These are phyloP conservation scores for Vigna mungo DNA, from an alignment of 306 rosid species.

Conservation along the genomic window DNA sequence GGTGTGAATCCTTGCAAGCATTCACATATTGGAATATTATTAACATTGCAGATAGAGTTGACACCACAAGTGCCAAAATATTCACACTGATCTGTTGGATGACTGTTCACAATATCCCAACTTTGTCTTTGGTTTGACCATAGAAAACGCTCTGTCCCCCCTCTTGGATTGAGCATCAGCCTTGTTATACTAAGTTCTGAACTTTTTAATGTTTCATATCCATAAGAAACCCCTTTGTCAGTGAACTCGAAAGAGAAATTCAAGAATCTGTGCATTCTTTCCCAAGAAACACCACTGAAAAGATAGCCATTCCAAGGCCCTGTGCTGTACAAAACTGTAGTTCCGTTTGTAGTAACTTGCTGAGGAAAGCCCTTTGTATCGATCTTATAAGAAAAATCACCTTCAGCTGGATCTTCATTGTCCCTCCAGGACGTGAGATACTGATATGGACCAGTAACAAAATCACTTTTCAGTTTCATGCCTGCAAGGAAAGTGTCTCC, in stretches of 20 bases:
- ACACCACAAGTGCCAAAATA: conserved; percentile 18
- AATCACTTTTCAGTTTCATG: background rate
- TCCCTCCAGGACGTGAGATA: conserved; percentile 14
- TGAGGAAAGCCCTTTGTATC: background rate
- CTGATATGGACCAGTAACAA: background rate
- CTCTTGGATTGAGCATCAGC: background rate
- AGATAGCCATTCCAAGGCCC: background rate
- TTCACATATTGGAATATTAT: background rate
- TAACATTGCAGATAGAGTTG: conserved; percentile 11
- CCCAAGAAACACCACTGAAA: background rate
- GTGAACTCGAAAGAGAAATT: background rate
- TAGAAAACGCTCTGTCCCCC: background rate
- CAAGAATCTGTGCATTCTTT: background rate
- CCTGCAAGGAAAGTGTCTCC: conserved; percentile 12
- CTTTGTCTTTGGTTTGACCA: background rate
- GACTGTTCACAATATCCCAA: background rate
- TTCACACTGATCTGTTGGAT: background rate
- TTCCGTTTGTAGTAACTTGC: background rate
- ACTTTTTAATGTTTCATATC: background rate
- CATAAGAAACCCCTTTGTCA: background rate
- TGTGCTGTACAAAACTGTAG: background rate
- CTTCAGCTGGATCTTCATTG: background rate
- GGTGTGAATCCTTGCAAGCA: conserved; percentile 38
- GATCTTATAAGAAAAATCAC: background rate
- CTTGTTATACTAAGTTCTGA: background rate